These are phyloP conservation scores for Phaeoacremonium minimum DNA, from an alignment of 2,329 filamentous ascomycete genomes.

Conservation along the genomic window DNA sequence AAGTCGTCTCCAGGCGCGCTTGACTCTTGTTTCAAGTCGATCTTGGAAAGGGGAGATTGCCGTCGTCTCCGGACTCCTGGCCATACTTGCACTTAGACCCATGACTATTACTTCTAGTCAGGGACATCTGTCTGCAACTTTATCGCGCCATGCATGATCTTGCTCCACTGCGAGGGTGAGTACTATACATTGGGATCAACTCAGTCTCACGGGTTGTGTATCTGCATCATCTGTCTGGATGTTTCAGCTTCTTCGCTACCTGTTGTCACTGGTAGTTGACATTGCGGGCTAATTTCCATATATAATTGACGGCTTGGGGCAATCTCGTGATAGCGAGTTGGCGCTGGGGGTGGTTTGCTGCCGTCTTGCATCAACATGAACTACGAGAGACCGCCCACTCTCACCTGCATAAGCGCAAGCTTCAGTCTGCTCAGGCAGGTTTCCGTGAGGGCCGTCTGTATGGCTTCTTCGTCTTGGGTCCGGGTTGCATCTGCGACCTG, in stretches of 20 bases:
- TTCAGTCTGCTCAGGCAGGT: constrained; percentile 7
- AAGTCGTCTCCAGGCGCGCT: too few relatives aligned
- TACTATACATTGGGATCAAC: too few relatives aligned
- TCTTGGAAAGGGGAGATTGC: too few relatives aligned
- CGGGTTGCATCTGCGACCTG: constrained; percentile 1
- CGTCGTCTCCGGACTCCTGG: too few relatives aligned
- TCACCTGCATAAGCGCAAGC: constrained; percentile 14
- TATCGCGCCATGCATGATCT: too few relatives aligned
- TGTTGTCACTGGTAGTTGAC: constrained; percentile 7
- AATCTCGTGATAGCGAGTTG: constrained; percentile 12
- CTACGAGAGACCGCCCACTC: constrained; percentile 3
- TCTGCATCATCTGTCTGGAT: too few relatives aligned
- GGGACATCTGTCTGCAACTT: too few relatives aligned
- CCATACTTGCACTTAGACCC: too few relatives aligned
- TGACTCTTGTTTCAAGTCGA: constrained; percentile 10
- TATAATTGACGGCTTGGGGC: constrained; percentile 7
- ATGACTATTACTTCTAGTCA: too few relatives aligned
- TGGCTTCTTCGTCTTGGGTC: not conserved
- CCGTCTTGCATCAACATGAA: too few relatives aligned
- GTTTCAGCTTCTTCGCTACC: not conserved
- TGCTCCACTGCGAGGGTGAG: too few relatives aligned
- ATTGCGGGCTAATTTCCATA: constrained; percentile 10
- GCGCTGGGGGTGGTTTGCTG: constrained; percentile 1
- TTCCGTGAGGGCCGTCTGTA: constrained; percentile 4
- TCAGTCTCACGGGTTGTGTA: too few relatives aligned